Evolutionary conservation across 164 flowering plant genomes (phyloP).

Genomic region (Buxus sempervirens): DNA sequence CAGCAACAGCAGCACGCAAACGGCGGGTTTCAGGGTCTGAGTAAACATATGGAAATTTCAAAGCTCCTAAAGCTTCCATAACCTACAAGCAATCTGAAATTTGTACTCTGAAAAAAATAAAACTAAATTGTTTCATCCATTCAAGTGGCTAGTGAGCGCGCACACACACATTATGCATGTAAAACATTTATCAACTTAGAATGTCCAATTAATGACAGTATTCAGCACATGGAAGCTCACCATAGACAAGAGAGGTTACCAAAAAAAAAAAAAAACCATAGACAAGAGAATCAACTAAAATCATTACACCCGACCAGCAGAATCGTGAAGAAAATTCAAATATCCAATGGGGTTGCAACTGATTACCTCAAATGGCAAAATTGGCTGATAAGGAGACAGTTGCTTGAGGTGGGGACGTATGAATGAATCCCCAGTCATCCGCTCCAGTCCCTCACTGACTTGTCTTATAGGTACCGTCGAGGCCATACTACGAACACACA

Average conservation of each 20-base stretch:
- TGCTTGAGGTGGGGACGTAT: slow-evolving; percentile 78
- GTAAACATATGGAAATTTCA: slow-evolving; percentile 87
- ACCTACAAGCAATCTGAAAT: slow-evolving; percentile 61
- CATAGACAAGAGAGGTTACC: too few relatives aligned
- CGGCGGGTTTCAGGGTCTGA: slow-evolving; percentile 95
- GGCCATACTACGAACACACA: slow-evolving; percentile 42
- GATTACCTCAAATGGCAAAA: slow-evolving; percentile 90
- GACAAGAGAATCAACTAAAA: too few relatives aligned
- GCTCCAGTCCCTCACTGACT: slow-evolving; percentile 23
- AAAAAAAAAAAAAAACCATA: too few relatives aligned
- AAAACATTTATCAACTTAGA: too few relatives aligned
- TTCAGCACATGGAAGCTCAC: too few relatives aligned
- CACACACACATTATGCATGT: neutral
- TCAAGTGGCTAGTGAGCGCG: neutral
- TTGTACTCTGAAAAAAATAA: slow-evolving; percentile 21
- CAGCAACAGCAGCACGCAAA: slow-evolving; percentile 87
- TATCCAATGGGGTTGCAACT: neutral
- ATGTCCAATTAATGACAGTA: too few relatives aligned
- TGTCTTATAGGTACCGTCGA: slow-evolving; percentile 35
- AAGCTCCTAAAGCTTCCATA: slow-evolving; percentile 66
- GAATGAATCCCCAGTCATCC: slow-evolving; percentile 67
- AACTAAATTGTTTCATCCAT: slow-evolving; percentile 1
- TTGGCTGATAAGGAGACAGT: slow-evolving; percentile 89
- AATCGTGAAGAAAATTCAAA: neutral
- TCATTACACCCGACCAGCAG: neutral